These are phyloP conservation scores for Globisporangium orthogonon DNA, from an alignment of 352 stramenopile species.

Conservation along the genomic window DNA sequence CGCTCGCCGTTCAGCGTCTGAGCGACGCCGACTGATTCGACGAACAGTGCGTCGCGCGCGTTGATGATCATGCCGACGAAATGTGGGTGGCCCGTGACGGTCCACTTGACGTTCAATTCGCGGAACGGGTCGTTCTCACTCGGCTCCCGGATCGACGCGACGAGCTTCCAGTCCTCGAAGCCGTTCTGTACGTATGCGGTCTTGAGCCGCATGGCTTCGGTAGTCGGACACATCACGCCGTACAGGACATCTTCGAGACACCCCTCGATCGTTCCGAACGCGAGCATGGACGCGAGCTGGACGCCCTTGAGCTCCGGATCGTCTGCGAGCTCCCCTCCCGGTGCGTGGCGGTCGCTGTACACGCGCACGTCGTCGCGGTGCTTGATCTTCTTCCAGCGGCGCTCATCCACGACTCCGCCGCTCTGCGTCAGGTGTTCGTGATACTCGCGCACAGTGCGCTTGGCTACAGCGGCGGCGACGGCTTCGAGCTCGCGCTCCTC, in stretches of 20 bases:
- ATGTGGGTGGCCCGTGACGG: slow-evolving; percentile 32
- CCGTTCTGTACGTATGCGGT: slow-evolving; percentile 44
- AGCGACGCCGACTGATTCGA: neutral
- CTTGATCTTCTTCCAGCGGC: too few relatives aligned
- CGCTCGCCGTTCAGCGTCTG: neutral
- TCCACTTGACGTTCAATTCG: slow-evolving; percentile 41
- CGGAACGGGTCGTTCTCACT: slow-evolving; percentile 33
- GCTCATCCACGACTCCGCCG: too few relatives aligned
- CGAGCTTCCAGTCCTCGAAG: slow-evolving; percentile 36
- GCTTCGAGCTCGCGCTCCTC: too few relatives aligned
- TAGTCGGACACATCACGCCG: slow-evolving; percentile 12
- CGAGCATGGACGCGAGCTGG: neutral
- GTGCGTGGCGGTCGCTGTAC: too few relatives aligned
- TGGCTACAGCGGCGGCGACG: too few relatives aligned
- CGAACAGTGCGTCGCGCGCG: neutral
- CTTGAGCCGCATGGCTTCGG: slow-evolving; percentile 46
- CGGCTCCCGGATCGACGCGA: slow-evolving; percentile 29
- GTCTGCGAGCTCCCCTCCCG: too few relatives aligned
- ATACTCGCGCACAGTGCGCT: too few relatives aligned
- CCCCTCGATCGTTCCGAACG: slow-evolving; percentile 3
- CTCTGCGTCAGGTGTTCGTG: too few relatives aligned
- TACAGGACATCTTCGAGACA: slow-evolving; percentile 3
- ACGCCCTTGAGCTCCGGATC: too few relatives aligned
- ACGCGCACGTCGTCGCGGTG: too few relatives aligned
- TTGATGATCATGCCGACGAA: slow-evolving; percentile 33